Evolutionary conservation across 2,329 filamentous ascomycete species (phyloP).

Genomic region (Arthrinium phaeospermum): DNA sequence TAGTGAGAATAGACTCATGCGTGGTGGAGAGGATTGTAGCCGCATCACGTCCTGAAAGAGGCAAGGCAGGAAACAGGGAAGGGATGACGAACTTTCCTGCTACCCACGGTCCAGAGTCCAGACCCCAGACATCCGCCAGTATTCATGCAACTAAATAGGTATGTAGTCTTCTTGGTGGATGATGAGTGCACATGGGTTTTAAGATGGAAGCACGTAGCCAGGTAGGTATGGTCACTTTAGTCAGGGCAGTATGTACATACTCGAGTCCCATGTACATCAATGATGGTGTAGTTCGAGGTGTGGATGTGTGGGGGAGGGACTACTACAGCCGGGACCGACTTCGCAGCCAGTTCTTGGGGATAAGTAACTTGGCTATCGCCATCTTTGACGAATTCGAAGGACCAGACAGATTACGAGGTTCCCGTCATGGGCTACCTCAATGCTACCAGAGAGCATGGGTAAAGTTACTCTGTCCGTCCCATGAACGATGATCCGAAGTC

Average conservation of each 20-base stretch:
- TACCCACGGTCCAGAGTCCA: slow-evolving; percentile 3
- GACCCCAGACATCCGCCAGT: background rate
- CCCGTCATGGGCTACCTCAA: slow-evolving; percentile 3
- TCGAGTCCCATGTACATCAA: background rate
- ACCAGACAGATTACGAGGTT: background rate
- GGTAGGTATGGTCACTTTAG: background rate
- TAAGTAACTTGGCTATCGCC: background rate
- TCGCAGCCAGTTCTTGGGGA: background rate
- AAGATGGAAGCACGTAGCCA: background rate
- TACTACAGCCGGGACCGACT: background rate
- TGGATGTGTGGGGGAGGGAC: background rate
- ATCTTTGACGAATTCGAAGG: background rate
- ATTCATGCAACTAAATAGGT: background rate
- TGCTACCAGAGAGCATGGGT: background rate
- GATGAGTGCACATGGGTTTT: background rate
- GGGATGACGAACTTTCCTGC: background rate
- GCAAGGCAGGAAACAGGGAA: slow-evolving; percentile 14
- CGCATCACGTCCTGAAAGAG: slow-evolving; percentile 16
- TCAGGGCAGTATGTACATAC: background rate
- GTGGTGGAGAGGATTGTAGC: slow-evolving; percentile 9
- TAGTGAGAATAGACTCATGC: slow-evolving; percentile 14
- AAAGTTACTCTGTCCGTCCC: background rate
- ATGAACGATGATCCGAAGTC: background rate
- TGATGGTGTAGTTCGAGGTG: background rate
- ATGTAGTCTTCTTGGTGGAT: too few relatives aligned